A percentile compares a stretch with the other conserved stretches of the same genome.
Evolutionary conservation across 2,329 filamentous ascomycete species (phyloP).

Genomic region (Colletotrichum sp.): DNA sequence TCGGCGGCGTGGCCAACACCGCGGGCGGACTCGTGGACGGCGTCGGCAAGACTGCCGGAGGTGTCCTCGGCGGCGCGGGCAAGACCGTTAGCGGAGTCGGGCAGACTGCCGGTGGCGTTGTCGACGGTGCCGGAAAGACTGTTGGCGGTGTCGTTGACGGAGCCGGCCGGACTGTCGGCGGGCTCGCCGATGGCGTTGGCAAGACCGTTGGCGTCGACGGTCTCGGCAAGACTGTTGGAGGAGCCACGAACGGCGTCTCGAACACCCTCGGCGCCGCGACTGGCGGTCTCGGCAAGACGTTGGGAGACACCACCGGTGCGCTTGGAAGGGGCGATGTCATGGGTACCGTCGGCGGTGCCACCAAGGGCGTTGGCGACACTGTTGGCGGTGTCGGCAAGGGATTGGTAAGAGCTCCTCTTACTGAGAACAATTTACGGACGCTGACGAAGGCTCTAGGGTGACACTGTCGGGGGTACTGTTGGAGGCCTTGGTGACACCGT

Average conservation of each 20-base stretch:
- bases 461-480: conserved; percentile 11
- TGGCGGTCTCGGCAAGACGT: neutral
- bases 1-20: neutral
- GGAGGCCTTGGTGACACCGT: conserved; percentile 16
- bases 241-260: neutral
- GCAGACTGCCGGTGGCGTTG: neutral
- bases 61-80: neutral
- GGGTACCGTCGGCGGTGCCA: conserved; percentile 11
- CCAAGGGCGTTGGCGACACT: conserved; percentile 4
- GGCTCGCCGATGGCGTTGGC: neutral
- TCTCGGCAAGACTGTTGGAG: neutral
- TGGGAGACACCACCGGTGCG: conserved; percentile 8
- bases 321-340: conserved; percentile 6
- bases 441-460: neutral
- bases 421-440: neutral
- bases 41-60: neutral
- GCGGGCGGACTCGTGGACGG: neutral
- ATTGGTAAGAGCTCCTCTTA: neutral
- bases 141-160: neutral
- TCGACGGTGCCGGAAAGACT: neutral
- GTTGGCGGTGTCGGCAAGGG: conserved; percentile 18
- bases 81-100: neutral
- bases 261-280: conserved; percentile 13
- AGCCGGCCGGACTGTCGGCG: neutral
- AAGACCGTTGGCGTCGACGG: neutral